Evolutionary conservation across 495 filamentous ascomycete species (phyloP).

Genomic region (Hypoxylon trugodes): DNA sequence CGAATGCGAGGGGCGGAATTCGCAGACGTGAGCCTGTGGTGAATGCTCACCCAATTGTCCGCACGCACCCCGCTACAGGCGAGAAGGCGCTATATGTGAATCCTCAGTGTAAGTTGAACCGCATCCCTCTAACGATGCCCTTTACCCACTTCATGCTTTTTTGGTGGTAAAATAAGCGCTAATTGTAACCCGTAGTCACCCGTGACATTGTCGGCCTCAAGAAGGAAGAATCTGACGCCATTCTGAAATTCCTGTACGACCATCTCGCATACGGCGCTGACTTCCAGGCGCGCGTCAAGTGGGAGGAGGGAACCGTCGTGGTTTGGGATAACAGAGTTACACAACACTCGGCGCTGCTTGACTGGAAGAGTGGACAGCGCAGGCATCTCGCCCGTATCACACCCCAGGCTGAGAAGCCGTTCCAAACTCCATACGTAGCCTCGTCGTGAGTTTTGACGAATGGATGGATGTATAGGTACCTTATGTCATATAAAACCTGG

Average conservation of each 20-base stretch:
- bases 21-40: slow-evolving; percentile 75
- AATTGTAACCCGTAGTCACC: slow-evolving; percentile 60
- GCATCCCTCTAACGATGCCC: background rate
- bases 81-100: slow-evolving; percentile 91
- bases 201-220: slow-evolving; percentile 77
- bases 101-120: slow-evolving; percentile 72
- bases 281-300: slow-evolving; percentile 88
- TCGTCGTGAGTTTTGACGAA: slow-evolving; percentile 25
- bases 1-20: slow-evolving; percentile 64
- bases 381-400: slow-evolving; percentile 85
- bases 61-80: slow-evolving; percentile 83
- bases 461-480: background rate
- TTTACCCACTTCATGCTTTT: too few species aligned
- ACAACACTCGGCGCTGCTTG: slow-evolving; percentile 77
- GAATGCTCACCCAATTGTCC: slow-evolving; percentile 75
- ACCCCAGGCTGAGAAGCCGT: slow-evolving; percentile 80
- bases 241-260: slow-evolving; percentile 88
- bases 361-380: slow-evolving; percentile 81
- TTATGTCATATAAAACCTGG: slow-evolving; percentile 40
- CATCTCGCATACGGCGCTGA: slow-evolving; percentile 84
- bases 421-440: slow-evolving; percentile 70
- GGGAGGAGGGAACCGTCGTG: slow-evolving; percentile 83
- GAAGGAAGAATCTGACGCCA: slow-evolving; percentile 78
- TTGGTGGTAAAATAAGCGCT: too few species aligned
- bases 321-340: slow-evolving; percentile 91